Evolutionary conservation across 306 rosid genomes (phyloP), one percentile per base, ranked within the genome.

Genomic region (Benincasa hispida): DNA sequence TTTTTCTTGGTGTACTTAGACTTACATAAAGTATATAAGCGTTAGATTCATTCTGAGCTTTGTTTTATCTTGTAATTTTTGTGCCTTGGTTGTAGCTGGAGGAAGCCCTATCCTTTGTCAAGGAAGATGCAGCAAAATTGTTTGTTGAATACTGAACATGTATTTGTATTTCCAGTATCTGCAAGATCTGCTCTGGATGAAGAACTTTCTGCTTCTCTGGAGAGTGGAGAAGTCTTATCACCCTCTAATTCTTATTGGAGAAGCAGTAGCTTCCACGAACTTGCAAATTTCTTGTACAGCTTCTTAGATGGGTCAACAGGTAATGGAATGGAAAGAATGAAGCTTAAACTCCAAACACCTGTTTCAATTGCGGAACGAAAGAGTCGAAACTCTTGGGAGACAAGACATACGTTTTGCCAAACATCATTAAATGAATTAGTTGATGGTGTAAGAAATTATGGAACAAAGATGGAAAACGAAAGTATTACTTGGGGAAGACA

Each of bases 331-430:
- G 96, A 94, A 83, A 89, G 99, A 82, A 89, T 94, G 92, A 90
- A 84, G 86, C 93, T 94, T 70, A 94, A 94, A 82, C 91, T 94
- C 69, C 95, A 86, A 89, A 94, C 99, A 45, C 99, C 98, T 3
- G 59, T 92, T 79, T 89, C 78, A 80, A 90, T 94, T 85, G 99
- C 93, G 14, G 95, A 92, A n/a, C 89, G n/a, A n/a, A n/a, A n/a
- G n/a, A n/a, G 87, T 92, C 79, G 85, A 85, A 80, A 87, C 85
- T 73, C 89, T 91, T 66, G 87, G 89, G 57, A 89, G 87, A 80
- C 96, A 91, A 80, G 97, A 94, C 75, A 87, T 79, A 59, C 86
- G 72, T 79, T 72, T 70, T 83, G 95, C 93, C 84, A 89, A 87
- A 81, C 95, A 45, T 86, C 92, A 47, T 78, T 92, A 48, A 80